Conservation (phyloP, 2,329 filamentous ascomycete genomes). For the Aureobasidium namibiae region DNA sequence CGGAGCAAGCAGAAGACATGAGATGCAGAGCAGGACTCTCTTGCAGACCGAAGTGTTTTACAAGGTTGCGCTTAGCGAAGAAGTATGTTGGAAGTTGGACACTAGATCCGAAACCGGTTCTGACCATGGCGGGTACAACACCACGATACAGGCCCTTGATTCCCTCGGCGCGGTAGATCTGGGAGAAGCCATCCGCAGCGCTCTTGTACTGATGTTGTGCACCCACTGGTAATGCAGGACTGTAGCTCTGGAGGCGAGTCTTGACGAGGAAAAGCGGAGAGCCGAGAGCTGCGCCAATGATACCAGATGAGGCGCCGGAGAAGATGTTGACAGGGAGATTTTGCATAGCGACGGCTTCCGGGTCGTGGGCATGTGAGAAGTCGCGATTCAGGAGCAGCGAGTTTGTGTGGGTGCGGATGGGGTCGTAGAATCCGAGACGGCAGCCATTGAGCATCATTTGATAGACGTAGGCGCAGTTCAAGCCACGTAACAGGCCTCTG, state of each 20-base stretch:
- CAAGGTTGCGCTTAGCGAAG: slow-evolving; percentile 82
- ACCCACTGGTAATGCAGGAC: slow-evolving; percentile 83
- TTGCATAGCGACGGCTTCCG: slow-evolving; percentile 46
- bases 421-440: slow-evolving; percentile 95
- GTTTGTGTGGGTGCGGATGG: slow-evolving; percentile 60
- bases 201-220: slow-evolving; percentile 93
- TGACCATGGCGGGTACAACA: slow-evolving; percentile 86
- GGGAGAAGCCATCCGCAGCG: slow-evolving; percentile 69
- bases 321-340: slow-evolving; percentile 89
- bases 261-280: slow-evolving; percentile 98
- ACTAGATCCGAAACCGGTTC: slow-evolving; percentile 90
- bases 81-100: slow-evolving; percentile 98
- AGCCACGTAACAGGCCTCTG: slow-evolving; percentile 74
- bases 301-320: slow-evolving; percentile 77
- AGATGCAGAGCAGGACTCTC: slow-evolving; percentile 86
- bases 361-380: slow-evolving; percentile 50
- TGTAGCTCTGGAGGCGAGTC: slow-evolving; percentile 89
- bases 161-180: slow-evolving; percentile 74
- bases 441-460: slow-evolving; percentile 95
- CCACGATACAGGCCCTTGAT: slow-evolving; percentile 78
- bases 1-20: slow-evolving; percentile 78
- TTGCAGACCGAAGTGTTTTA: slow-evolving; percentile 76
- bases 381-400: slow-evolving; percentile 50
- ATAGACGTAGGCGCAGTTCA: slow-evolving; percentile 91
- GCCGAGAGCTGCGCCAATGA: slow-evolving; percentile 85